phyloP scores from a whole-genome alignment of 345 rosid genomes.

The Jatropha curcas region DNA sequence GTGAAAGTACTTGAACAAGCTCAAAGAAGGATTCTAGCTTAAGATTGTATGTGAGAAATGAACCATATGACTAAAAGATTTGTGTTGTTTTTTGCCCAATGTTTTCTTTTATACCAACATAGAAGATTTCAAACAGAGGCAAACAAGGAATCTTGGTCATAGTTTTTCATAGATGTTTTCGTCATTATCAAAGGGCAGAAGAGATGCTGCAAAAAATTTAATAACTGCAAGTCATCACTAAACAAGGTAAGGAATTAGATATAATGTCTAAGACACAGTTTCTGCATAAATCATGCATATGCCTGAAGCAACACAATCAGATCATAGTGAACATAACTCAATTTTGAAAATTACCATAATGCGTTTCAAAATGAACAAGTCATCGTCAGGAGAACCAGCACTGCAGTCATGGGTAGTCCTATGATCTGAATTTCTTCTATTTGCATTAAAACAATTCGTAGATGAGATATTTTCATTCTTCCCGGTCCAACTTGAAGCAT shows the following conservation, averaged over 20 bases:
- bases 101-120: neutral
- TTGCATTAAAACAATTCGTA: conserved; percentile 27
- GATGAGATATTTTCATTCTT: conserved; percentile 40
- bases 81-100: too few species aligned
- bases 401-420: conserved; percentile 39
- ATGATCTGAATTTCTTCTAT: conserved; percentile 34
- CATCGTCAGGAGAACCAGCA: conserved; percentile 43
- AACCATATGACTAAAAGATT: too few species aligned
- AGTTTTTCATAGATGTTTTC: neutral
- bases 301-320: neutral
- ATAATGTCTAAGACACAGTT: neutral
- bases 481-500: conserved; percentile 46
- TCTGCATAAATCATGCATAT: too few species aligned
- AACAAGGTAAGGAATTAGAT: neutral
- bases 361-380: conserved; percentile 79
- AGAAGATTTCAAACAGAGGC: neutral
- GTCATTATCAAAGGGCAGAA: neutral
- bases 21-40: neutral
- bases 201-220: neutral
- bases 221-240: neutral
- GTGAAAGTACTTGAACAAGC: neutral
- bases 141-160: neutral
- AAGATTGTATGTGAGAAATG: neutral
- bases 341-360: conserved; percentile 62
- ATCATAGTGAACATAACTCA: neutral